Evolutionary conservation across 768 basidiomycete genomes (phyloP).

Genomic region (Nidularia sp.): DNA sequence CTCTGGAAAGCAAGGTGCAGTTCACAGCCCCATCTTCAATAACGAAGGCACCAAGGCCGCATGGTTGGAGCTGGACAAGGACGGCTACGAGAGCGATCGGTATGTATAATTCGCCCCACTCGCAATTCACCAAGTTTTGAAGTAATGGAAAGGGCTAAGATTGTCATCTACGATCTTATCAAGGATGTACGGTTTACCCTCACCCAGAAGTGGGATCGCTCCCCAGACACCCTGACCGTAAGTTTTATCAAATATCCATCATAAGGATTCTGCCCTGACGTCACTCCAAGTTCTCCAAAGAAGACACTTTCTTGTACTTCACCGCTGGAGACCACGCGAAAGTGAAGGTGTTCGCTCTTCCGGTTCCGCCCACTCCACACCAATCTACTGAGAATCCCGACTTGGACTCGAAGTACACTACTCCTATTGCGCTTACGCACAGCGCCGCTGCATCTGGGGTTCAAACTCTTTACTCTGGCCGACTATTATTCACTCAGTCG

Average conservation of each 20-base stretch:
- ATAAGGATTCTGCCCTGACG: neutral
- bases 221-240: constrained; percentile 59
- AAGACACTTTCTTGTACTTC: constrained; percentile 65
- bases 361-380: constrained; percentile 59
- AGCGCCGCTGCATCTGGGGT: constrained; percentile 56
- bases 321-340: constrained; percentile 77
- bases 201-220: constrained; percentile 85
- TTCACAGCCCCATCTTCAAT: constrained; percentile 68
- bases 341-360: constrained; percentile 68
- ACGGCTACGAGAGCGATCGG: constrained; percentile 90
- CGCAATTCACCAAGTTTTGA: neutral
- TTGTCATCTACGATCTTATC: constrained; percentile 74
- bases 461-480: constrained; percentile 53
- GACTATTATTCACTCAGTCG: constrained; percentile 68
- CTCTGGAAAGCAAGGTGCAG: constrained; percentile 81
- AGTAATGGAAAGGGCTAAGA: constrained; percentile 48
- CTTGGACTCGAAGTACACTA: constrained; percentile 39
- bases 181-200: constrained; percentile 67
- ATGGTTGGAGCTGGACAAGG: constrained; percentile 84
- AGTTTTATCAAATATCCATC: constrained; percentile 12
- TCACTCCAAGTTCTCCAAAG: constrained; percentile 62
- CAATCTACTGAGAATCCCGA: constrained; percentile 49
- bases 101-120: constrained; percentile 13
- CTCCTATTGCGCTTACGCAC: constrained; percentile 58
- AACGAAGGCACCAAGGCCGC: constrained; percentile 66